Percentiles rank a stretch among this genome's conserved stretches.
phyloP scores from a whole-genome alignment of 768 basidiomycete genomes.

The Tricholoma terreum region DNA sequence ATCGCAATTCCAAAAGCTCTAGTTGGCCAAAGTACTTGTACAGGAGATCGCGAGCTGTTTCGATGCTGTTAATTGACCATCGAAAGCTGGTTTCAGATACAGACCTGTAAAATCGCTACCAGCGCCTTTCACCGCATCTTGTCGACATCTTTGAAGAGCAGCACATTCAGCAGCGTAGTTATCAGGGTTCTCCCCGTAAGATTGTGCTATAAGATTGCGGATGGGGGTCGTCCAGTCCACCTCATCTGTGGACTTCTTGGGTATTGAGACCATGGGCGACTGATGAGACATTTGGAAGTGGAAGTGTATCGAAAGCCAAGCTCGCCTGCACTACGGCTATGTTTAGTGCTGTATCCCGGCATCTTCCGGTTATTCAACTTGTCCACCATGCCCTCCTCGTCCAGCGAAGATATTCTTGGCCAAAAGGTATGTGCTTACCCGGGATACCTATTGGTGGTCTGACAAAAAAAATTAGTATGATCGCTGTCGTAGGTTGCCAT shows the following conservation, averaged over 20 bases:
- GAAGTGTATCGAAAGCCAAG: background rate
- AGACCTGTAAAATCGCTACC: slow-evolving; percentile 93
- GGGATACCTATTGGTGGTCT: slow-evolving; percentile 7
- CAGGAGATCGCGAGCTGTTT: slow-evolving; percentile 79
- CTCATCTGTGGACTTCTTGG: slow-evolving; percentile 92
- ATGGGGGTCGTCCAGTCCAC: slow-evolving; percentile 95
- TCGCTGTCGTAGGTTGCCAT: slow-evolving; percentile 67
- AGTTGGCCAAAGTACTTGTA: slow-evolving; percentile 99
- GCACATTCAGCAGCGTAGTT: slow-evolving; percentile 83
- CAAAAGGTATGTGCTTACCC: slow-evolving; percentile 67
- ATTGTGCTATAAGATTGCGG: slow-evolving; percentile 79
- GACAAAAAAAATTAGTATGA: slow-evolving; percentile 56
- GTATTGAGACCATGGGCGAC: slow-evolving; percentile 88
- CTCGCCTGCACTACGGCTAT: no score
- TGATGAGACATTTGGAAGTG: slow-evolving; percentile 60
- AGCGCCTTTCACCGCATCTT: slow-evolving; percentile 94
- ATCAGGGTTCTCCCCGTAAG: slow-evolving; percentile 92
- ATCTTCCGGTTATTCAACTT: slow-evolving; percentile 26
- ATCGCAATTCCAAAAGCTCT: slow-evolving; percentile 93
- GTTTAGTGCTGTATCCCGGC: no score
- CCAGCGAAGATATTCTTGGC: slow-evolving; percentile 87
- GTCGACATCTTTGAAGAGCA: slow-evolving; percentile 83
- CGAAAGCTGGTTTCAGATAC: slow-evolving; percentile 16
- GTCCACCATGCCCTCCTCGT: slow-evolving; percentile 49
- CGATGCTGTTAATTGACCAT: slow-evolving; percentile 1